Evolutionary conservation across 2,329 filamentous ascomycete genomes (phyloP).

Genomic region (Aspergillus phoenicis): DNA sequence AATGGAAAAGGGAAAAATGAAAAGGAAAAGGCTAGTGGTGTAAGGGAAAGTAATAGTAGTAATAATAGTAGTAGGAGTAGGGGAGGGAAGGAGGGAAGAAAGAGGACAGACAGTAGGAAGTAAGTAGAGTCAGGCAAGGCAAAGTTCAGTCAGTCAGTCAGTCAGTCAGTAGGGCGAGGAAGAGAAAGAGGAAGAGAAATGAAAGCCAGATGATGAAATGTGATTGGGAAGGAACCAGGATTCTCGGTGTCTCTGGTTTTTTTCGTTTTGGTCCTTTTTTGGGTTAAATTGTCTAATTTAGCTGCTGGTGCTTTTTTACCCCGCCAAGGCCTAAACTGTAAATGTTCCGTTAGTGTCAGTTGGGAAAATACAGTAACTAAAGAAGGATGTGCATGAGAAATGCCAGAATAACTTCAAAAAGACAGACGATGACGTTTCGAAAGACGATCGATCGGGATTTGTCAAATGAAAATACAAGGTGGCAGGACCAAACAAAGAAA

Average conservation of each 20-base stretch:
- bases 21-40: no score
- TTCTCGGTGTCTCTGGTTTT: constrained; percentile 8
- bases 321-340: constrained; percentile 9
- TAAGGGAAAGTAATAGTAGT: background rate
- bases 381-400: no score
- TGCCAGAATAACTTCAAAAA: no score
- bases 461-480: no score
- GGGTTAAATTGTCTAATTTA: constrained; percentile 1
- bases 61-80: background rate
- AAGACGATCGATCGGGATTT: background rate
- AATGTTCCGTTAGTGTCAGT: background rate
- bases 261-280: constrained; percentile 3
- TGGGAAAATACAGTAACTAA: background rate
- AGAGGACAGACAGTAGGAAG: constrained; percentile 1
- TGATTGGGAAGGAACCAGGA: constrained; percentile 6
- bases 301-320: constrained; percentile 2
- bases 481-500: background rate
- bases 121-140: background rate
- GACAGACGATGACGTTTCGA: constrained; percentile 1
- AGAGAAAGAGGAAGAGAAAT: background rate
- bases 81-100: constrained; percentile 4
- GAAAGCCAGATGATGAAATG: background rate
- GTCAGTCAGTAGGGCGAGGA: constrained; percentile 5
- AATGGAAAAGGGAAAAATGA: background rate
- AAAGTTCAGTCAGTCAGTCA: background rate